Evolutionary conservation across 1,139 yeast genomes (phyloP).

Genomic region (Kazachstania sp.): DNA sequence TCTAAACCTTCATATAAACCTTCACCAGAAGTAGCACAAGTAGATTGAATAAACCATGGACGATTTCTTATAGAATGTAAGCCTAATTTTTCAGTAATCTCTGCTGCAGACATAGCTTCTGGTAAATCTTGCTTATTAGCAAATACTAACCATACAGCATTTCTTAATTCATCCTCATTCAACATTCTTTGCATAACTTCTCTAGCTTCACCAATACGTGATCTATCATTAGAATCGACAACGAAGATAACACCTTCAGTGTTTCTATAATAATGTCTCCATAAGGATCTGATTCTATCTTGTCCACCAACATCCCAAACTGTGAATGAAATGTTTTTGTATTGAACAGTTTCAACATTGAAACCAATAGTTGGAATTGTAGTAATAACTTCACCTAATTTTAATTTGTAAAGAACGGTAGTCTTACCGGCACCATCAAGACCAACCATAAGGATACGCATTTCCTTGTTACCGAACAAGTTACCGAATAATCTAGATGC

Average conservation of each 20-base stretch:
- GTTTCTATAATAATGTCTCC: constrained; percentile 95
- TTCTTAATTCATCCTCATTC: constrained; percentile 88
- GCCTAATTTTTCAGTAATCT: constrained; percentile 77
- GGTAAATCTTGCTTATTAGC: constrained; percentile 94
- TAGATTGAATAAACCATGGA: constrained; percentile 85
- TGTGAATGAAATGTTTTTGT: constrained; percentile 87
- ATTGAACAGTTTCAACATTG: constrained; percentile 91
- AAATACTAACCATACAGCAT: constrained; percentile 78
- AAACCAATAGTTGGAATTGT: constrained; percentile 92
- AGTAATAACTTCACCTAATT: constrained; percentile 87
- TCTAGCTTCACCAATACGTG: constrained; percentile 87
- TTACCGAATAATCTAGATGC: constrained; percentile 82
- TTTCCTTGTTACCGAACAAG: constrained; percentile 73
- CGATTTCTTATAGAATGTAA: constrained; percentile 78
- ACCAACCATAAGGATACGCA: constrained; percentile 94
- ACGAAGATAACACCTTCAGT: constrained; percentile 91
- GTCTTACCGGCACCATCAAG: constrained; percentile 90
- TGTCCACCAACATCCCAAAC: constrained; percentile 99
- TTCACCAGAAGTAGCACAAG: constrained; percentile 87
- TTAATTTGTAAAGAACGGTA: constrained; percentile 80
- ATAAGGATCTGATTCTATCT: constrained; percentile 87
- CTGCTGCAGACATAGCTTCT: constrained; percentile 86
- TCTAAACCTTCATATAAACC: constrained; percentile 87
- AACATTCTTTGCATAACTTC: constrained; percentile 91
- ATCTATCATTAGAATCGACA: constrained; percentile 89